phyloP scores from a whole-genome alignment of 2,329 filamentous ascomycete species.

The Pezicula carpinea region DNA sequence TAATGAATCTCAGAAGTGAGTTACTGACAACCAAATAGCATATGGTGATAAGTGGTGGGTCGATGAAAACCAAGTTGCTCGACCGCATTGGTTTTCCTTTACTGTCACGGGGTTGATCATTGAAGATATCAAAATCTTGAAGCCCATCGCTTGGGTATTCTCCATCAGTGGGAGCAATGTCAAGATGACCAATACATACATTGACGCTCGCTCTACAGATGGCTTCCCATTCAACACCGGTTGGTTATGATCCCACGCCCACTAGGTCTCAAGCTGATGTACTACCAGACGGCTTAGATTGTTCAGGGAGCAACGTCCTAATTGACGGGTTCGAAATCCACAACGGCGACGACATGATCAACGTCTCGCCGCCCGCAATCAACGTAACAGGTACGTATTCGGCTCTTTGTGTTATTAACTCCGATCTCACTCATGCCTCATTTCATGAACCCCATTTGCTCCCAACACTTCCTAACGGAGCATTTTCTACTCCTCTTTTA shows the following conservation, averaged over 20 bases:
- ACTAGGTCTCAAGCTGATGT: not conserved
- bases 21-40: no score
- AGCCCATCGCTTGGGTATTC: slow-evolving; percentile 20
- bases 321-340: slow-evolving; percentile 18
- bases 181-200: slow-evolving; percentile 17
- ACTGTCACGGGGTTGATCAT: slow-evolving; percentile 13
- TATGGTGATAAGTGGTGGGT: slow-evolving; percentile 21
- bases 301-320: slow-evolving; percentile 15
- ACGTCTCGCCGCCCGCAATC: slow-evolving; percentile 16
- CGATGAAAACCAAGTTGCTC: slow-evolving; percentile 10
- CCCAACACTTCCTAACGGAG: no score
- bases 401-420: no score
- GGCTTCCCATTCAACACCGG: slow-evolving; percentile 20
- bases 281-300: slow-evolving; percentile 15
- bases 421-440: no score
- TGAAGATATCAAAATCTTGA: slow-evolving; percentile 17
- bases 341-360: slow-evolving; percentile 20
- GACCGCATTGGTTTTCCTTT: slow-evolving; percentile 19
- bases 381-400: no score
- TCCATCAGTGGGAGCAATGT: slow-evolving; percentile 15
- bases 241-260: not conserved
- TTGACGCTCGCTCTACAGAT: slow-evolving; percentile 15
- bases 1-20: not conserved
- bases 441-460: no score
- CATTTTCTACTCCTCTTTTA: no score